Evolutionary conservation across 2,329 filamentous ascomycete species (phyloP).

Genomic region (Raffaelea ambrosiae): DNA sequence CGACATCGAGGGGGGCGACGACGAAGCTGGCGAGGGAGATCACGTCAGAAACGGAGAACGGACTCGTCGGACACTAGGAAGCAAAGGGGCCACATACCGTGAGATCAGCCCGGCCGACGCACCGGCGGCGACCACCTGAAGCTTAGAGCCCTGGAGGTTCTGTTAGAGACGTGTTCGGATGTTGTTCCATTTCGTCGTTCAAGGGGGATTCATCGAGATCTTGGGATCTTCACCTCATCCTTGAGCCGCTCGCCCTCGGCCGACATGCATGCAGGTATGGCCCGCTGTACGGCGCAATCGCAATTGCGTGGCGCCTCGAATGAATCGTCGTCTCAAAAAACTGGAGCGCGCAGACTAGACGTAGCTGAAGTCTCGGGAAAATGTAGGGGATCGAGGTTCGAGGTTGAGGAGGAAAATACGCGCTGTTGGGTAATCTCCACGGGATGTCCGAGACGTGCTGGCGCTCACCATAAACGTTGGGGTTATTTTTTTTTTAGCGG

Average conservation of each 20-base stretch:
- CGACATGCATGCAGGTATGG: slow-evolving; percentile 32
- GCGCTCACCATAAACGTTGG: too few relatives aligned
- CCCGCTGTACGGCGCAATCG: slow-evolving; percentile 2
- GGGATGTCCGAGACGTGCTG: too few relatives aligned
- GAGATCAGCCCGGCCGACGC: slow-evolving; percentile 75
- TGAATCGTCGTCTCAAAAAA: too few relatives aligned
- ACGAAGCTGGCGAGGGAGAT: slow-evolving; percentile 56
- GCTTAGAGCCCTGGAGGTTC: slow-evolving; percentile 38
- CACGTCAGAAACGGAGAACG: background rate
- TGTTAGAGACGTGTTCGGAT: background rate
- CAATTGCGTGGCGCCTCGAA: too few relatives aligned
- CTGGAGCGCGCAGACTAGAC: too few relatives aligned
- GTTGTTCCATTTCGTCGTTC: too few relatives aligned
- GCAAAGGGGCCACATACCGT: slow-evolving; percentile 41
- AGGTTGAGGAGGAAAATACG: too few relatives aligned
- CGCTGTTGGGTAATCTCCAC: too few relatives aligned
- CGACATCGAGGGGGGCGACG: slow-evolving; percentile 89
- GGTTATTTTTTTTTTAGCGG: too few relatives aligned
- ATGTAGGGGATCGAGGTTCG: too few relatives aligned
- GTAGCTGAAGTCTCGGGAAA: too few relatives aligned
- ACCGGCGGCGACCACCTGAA: slow-evolving; percentile 49
- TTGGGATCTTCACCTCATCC: slow-evolving; percentile 53
- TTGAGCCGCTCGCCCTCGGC: slow-evolving; percentile 39
- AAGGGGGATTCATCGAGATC: slow-evolving; percentile 7
- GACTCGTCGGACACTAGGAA: too few relatives aligned